phyloP scores from a whole-genome alignment of 768 basidiomycete species.

The Auriculariales sp. region DNA sequence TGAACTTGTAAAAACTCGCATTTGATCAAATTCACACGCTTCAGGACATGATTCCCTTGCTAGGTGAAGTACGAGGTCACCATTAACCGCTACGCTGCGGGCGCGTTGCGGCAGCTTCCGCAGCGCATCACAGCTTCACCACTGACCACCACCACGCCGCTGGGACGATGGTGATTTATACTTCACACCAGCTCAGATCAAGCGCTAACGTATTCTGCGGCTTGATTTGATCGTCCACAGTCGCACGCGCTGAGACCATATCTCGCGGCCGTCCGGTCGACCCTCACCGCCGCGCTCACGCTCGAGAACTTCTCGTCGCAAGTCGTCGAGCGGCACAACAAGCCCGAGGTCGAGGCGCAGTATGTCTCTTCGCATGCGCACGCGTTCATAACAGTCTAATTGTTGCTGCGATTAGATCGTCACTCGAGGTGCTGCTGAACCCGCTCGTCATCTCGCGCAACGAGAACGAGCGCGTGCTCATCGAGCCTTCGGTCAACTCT shows the following conservation, averaged over 20 bases:
- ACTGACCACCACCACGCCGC: too few species aligned
- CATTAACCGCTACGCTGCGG: too few species aligned
- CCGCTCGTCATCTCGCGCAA: conserved; percentile 91
- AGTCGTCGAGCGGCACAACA: conserved; percentile 96
- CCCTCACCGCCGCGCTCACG: conserved; percentile 92
- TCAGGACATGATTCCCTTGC: too few species aligned
- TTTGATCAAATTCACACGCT: too few species aligned
- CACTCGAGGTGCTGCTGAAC: conserved; percentile 88
- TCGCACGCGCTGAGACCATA: conserved; percentile 94
- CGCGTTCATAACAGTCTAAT: neutral
- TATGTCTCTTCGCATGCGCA: conserved; percentile 20
- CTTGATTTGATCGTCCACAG: too few species aligned
- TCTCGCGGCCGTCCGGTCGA: conserved; percentile 88
- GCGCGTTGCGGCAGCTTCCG: too few species aligned
- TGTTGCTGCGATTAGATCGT: conserved; percentile 36
- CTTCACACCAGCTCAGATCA: too few species aligned
- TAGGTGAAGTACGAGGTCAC: too few species aligned
- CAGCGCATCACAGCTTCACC: too few species aligned
- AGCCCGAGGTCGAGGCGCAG: conserved; percentile 88
- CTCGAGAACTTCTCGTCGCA: conserved; percentile 97
- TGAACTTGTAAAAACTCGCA: too few species aligned
- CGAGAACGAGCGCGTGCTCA: conserved; percentile 91
- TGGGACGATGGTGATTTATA: too few species aligned
- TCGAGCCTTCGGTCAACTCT: conserved; percentile 95
- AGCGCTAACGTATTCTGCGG: too few species aligned